phyloP scores from a whole-genome alignment of 768 basidiomycete species.

The Boletus eberwhitei region DNA sequence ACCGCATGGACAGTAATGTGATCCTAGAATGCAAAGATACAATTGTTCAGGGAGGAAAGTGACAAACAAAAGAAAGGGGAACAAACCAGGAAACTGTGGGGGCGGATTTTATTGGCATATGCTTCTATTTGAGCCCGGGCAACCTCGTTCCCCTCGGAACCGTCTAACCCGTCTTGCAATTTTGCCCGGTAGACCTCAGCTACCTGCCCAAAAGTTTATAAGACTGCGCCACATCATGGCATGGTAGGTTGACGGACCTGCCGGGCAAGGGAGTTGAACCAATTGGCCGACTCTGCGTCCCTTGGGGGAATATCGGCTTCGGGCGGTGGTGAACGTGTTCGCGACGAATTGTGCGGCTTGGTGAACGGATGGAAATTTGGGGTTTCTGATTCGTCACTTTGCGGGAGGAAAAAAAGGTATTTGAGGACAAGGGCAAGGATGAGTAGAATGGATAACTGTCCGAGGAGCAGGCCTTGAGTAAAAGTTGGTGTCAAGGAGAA shows the following conservation, averaged over 20 bases:
- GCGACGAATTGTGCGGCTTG: slow-evolving; percentile 44
- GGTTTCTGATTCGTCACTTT: slow-evolving; percentile 51
- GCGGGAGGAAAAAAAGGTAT: slow-evolving; percentile 91
- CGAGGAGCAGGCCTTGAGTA: slow-evolving; percentile 90
- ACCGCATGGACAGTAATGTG: slow-evolving; percentile 83
- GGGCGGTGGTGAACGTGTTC: slow-evolving; percentile 31
- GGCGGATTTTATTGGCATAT: slow-evolving; percentile 76
- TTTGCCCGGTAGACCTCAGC: slow-evolving; percentile 73
- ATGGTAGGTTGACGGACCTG: slow-evolving; percentile 51
- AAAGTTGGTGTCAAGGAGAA: slow-evolving; percentile 84
- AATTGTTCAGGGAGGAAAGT: neutral
- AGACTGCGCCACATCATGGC: neutral
- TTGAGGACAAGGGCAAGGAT: slow-evolving; percentile 80
- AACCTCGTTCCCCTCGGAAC: slow-evolving; percentile 77
- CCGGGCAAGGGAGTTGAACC: slow-evolving; percentile 84
- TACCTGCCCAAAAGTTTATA: slow-evolving; percentile 40
- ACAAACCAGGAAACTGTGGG: slow-evolving; percentile 64
- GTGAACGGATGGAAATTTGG: slow-evolving; percentile 59
- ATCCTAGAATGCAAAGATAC: slow-evolving; percentile 50
- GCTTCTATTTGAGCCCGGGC: slow-evolving; percentile 76
- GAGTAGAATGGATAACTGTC: slow-evolving; percentile 83
- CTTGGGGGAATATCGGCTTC: slow-evolving; percentile 7
- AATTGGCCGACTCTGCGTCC: slow-evolving; percentile 74
- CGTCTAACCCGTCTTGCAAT: slow-evolving; percentile 65
- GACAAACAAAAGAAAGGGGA: neutral